Evolutionary conservation across 2,329 filamentous ascomycete genomes (phyloP).

Genomic region (Didymella pinodella): DNA sequence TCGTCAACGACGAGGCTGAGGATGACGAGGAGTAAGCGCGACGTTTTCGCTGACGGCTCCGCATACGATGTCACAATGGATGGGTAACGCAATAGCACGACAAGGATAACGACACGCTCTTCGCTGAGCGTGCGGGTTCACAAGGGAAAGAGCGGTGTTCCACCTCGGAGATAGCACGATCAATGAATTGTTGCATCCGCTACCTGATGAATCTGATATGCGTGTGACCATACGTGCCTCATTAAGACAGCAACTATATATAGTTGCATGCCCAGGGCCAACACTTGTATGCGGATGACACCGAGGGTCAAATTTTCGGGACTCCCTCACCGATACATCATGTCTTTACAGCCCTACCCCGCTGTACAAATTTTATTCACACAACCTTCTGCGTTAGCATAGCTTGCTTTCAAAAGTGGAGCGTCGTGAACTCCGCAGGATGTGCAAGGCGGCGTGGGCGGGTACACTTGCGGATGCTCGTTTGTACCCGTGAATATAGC

Average conservation of each 20-base stretch:
- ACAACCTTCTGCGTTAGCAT: conserved; percentile 15
- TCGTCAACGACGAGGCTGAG: conserved; percentile 96
- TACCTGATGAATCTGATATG: conserved; percentile 1
- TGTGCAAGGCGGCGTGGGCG: conserved; percentile 9
- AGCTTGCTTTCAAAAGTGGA: conserved; percentile 10
- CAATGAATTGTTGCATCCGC: conserved; percentile 40
- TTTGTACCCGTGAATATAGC: conserved; percentile 17
- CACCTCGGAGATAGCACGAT: conserved; percentile 43
- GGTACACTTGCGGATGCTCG: conserved; percentile 17
- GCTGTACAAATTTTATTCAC: conserved; percentile 15
- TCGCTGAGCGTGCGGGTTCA: conserved; percentile 26
- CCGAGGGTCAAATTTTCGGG: not conserved
- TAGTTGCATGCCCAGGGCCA: not conserved
- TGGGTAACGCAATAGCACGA: conserved; percentile 13
- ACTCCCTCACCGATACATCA: not conserved
- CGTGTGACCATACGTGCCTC: conserved; percentile 3
- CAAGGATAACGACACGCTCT: conserved; percentile 17
- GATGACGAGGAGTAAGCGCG: conserved; percentile 92
- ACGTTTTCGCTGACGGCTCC: conserved; percentile 40
- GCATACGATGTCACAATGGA: conserved; percentile 15
- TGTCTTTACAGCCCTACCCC: conserved; percentile 1
- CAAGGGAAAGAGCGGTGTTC: conserved; percentile 32
- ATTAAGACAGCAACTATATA: too few species aligned
- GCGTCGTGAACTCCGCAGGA: conserved; percentile 14
- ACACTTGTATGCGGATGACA: not conserved